Evolutionary conservation across 306 rosid species (phyloP).

Genomic region (Benincasa hispida): DNA sequence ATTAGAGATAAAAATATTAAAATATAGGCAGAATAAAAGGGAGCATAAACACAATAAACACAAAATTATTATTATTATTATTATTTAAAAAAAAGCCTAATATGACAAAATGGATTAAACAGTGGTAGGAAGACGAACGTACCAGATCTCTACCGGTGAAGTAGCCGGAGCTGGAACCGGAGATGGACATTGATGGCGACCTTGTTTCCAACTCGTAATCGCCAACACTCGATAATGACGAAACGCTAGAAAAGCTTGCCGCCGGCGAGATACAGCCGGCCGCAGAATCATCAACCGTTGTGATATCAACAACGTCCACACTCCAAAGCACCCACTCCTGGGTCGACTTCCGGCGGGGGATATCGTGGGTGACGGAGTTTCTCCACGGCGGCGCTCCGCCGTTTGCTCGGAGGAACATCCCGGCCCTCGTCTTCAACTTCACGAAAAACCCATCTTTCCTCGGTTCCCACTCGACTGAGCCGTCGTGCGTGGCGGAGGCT

Average conservation of each 20-base stretch:
- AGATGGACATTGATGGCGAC: neutral
- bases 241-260: conserved; percentile 1
- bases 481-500: neutral
- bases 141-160: neutral
- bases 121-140: neutral
- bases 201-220: neutral
- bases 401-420: conserved; percentile 20
- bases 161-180: neutral
- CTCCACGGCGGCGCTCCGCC: conserved; percentile 26
- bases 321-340: conserved; percentile 23
- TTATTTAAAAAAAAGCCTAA: neutral
- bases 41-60: no score
- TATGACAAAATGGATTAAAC: neutral
- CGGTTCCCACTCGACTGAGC: conserved; percentile 23
- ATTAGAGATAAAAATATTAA: no score
- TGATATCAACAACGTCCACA: conserved; percentile 16
- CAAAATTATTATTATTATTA: no score
- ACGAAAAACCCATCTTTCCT: conserved; percentile 18
- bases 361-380: conserved; percentile 20
- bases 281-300: neutral
- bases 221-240: neutral
- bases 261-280: neutral
- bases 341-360: conserved; percentile 8
- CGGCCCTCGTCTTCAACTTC: conserved; percentile 12
- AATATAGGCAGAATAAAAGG: no score